A percentile compares a stretch with the other conserved stretches of the same genome.
These are phyloP conservation scores for Sphagnum tenellum DNA, from an alignment of 225 moss, liverwort and hornwort genomes.

Conservation along the genomic window DNA sequence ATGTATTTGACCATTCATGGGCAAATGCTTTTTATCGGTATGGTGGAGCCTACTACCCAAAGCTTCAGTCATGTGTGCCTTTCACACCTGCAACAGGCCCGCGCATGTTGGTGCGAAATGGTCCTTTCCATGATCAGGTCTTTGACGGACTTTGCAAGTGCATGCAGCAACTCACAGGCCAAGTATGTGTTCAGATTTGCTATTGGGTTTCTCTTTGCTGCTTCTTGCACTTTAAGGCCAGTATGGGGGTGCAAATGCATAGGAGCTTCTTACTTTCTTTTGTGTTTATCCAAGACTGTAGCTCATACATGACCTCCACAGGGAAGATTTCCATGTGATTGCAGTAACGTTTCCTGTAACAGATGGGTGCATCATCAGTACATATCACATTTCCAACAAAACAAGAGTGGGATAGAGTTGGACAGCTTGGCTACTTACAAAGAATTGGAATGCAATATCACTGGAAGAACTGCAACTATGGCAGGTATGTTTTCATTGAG, in stretches of 20 bases:
- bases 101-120: conserved; percentile 72
- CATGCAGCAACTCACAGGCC: conserved; percentile 91
- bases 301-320: no score
- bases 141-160: conserved; percentile 91
- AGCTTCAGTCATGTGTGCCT: conserved; percentile 93
- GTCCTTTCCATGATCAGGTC: conserved; percentile 67
- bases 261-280: no score
- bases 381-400: conserved; percentile 87
- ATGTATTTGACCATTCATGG: conserved; percentile 97
- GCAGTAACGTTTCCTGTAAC: conserved; percentile 1
- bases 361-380: conserved; percentile 88
- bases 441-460: conserved; percentile 95
- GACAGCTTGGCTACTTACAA: conserved; percentile 75
- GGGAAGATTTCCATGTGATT: no score
- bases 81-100: conserved; percentile 99
- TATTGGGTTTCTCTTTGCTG: conserved; percentile 2
- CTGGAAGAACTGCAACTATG: conserved; percentile 84
- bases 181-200: conserved; percentile 35
- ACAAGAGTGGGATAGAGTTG: conserved; percentile 75
- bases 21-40: conserved; percentile 87
- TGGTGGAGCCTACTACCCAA: conserved; percentile 95
- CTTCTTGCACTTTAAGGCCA: no score
- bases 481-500: conserved; percentile 21
- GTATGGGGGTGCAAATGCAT: no score
- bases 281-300: no score